Base-by-base conservation (phyloP, 1,284 basidiomycete species). In the Moesziomyces parantarcticus region DNA sequence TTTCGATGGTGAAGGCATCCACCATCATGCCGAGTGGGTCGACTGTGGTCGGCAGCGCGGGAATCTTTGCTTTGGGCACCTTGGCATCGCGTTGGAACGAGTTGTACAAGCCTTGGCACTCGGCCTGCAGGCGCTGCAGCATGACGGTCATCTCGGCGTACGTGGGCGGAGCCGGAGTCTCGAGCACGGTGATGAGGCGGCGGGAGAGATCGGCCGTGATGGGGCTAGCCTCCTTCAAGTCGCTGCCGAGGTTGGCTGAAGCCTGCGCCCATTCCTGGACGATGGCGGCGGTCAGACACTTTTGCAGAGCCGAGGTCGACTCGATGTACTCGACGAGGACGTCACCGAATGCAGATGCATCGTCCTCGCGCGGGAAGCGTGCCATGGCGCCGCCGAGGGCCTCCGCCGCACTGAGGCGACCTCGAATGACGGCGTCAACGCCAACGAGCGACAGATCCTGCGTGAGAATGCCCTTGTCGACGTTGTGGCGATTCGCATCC, bases 381-480 rank as follows among this genome's bases (percentile, higher is more conserved):
- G 89, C 86, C 45, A 93, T 88, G 8, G 94, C 83, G 72, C 88
- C 86, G 1, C 94, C 92, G 13, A 99, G 84, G 0, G 94, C 93
- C 14, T 88, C 90, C 1, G 93, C 91, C 2, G 91, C 89, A 5
- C 92, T 90, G 5, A 98, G 85, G 40, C 97, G 88, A 18, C 93
- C 93, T 69, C 92, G 89, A 58, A 97, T 86, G 29, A 94, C 89
- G 1, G 90, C 86, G 78, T 97, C 95, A 16, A 89, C 86, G 8
- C 91, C 88, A 25, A 99, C 88, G 21, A 99, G 87, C 0, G 92
- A 89, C 54, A 96, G 86, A 82, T 99, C 97, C 81, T 98, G 95
- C 0, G 89, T 88, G 48, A 98, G 87, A 89, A 99, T 95, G 61
- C 92, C 92, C 87, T 94, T 98, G 86, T 99, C 97, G 26, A 99